Percentiles rank a stretch among this genome's conserved stretches.
phyloP scores from a whole-genome alignment of 73 alveolate species.

The Paramecium octaurelia region DNA sequence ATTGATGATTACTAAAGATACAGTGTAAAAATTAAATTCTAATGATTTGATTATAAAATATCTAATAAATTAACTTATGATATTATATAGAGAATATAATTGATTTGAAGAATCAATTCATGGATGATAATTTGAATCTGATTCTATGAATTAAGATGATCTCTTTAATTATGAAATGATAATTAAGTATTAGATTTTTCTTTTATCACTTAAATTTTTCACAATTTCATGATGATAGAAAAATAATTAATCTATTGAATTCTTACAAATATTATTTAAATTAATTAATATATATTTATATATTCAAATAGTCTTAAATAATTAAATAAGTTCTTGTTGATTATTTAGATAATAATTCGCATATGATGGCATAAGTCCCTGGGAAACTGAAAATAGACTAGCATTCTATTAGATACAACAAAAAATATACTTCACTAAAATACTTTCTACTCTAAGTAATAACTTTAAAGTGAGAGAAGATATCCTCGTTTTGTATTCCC shows the following conservation, averaged over 20 bases:
- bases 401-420: background rate
- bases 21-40: no score
- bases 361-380: background rate
- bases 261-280: background rate
- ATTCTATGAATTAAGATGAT: no score
- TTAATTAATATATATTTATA: background rate
- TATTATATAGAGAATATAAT: no score
- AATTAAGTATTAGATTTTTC: no score
- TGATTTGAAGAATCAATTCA: no score
- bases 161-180: no score
- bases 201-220: no score
- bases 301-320: background rate
- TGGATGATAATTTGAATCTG: no score
- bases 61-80: no score
- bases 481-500: background rate
- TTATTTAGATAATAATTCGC: background rate
- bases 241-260: background rate
- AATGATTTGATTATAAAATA: no score
- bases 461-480: constrained; percentile 16
- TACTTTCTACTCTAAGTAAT: background rate
- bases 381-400: background rate
- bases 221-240: background rate
- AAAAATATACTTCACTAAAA: background rate
- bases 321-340: background rate
- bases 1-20: no score